These are phyloP conservation scores for Blepharisma stoltei DNA, from an alignment of 73 alveolate genomes.

Conservation along the genomic window DNA sequence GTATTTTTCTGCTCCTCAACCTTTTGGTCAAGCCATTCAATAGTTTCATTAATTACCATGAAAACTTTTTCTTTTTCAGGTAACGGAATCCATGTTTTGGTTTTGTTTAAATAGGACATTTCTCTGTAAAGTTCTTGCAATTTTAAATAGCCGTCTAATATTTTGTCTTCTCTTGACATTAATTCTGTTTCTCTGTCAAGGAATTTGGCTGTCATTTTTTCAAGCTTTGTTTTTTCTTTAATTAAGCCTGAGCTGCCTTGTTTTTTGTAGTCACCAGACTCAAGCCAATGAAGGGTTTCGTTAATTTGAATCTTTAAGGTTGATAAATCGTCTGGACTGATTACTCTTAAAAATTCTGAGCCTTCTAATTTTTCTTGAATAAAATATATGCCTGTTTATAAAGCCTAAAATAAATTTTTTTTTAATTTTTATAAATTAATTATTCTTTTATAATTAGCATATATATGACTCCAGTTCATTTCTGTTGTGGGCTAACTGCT, in stretches of 20 bases:
- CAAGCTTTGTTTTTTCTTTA: background rate
- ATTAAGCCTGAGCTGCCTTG: background rate
- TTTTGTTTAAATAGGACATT: background rate
- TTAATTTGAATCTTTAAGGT: background rate
- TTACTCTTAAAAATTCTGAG: background rate
- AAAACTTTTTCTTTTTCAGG: background rate
- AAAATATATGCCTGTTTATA: background rate
- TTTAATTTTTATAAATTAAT: no score
- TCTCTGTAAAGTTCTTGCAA: background rate
- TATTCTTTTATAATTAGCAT: no score
- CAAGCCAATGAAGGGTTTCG: background rate
- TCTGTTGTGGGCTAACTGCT: no score
- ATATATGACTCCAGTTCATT: no score
- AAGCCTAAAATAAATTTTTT: no score
- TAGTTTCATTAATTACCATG: background rate
- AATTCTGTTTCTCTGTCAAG: slow-evolving; percentile 13
- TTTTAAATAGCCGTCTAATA: background rate
- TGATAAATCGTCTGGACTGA: background rate
- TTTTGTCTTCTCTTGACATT: background rate
- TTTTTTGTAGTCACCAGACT: background rate
- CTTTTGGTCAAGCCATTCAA: slow-evolving; percentile 11
- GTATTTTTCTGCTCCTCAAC: slow-evolving; percentile 7
- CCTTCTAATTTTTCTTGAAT: background rate
- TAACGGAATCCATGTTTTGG: background rate
- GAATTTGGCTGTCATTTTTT: background rate